Evolutionary conservation across 2,329 filamentous ascomycete species (phyloP).

Genomic region (Dissoconium aciculare): DNA sequence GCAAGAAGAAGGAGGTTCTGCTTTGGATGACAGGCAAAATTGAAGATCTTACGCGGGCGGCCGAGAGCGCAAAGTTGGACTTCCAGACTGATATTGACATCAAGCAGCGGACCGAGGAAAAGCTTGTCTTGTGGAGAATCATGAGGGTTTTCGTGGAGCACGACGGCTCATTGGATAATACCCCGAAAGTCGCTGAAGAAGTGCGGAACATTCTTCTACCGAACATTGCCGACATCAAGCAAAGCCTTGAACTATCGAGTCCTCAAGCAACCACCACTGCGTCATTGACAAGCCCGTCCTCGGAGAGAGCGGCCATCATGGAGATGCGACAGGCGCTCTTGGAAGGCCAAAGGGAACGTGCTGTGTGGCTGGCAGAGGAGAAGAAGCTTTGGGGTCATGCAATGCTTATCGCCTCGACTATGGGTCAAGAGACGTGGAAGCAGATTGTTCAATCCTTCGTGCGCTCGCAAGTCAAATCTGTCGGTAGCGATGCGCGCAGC

Average conservation of each 20-base stretch:
- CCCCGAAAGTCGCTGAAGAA: constrained; percentile 53
- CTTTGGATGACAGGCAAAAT: constrained; percentile 69
- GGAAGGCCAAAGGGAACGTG: constrained; percentile 72
- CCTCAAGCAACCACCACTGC: constrained; percentile 7
- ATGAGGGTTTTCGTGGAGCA: constrained; percentile 68
- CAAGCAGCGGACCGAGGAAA: constrained; percentile 62
- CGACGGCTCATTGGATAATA: constrained; percentile 69
- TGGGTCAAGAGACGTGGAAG: constrained; percentile 63
- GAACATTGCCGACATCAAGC: constrained; percentile 25
- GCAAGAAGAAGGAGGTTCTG: constrained; percentile 87
- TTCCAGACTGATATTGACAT: constrained; percentile 40
- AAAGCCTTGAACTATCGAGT: constrained; percentile 24
- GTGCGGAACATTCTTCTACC: constrained; percentile 62
- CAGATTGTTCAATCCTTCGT: constrained; percentile 93
- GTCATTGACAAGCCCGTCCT: constrained; percentile 22
- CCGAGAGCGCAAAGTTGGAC: constrained; percentile 33
- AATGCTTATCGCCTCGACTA: constrained; percentile 72
- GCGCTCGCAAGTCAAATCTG: constrained; percentile 80
- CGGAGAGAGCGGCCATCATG: constrained; percentile 55
- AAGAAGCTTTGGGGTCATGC: constrained; percentile 93
- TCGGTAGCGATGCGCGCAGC: constrained; percentile 64
- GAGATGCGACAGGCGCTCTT: constrained; percentile 60
- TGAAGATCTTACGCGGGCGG: constrained; percentile 48
- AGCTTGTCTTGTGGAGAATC: constrained; percentile 75
- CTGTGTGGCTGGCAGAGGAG: constrained; percentile 85